phyloP scores from a whole-genome alignment of 2,329 filamentous ascomycete species.

The Paraphaeosphaeria minitans region DNA sequence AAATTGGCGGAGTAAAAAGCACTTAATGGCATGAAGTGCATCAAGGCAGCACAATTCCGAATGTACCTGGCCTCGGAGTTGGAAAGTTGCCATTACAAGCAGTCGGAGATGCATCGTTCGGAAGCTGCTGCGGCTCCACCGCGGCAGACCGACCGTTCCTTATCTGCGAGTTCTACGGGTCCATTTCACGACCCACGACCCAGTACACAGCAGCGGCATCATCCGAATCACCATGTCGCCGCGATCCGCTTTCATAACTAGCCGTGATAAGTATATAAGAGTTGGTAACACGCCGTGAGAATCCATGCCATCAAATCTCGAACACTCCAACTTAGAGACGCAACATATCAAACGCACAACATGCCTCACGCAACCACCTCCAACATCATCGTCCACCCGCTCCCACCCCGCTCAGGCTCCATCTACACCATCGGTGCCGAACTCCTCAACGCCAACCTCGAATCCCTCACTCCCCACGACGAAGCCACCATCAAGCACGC shows the following conservation, averaged over 20 bases:
- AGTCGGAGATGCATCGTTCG: background rate
- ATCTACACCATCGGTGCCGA: slow-evolving; percentile 62
- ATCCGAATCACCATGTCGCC: background rate
- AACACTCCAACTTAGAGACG: background rate
- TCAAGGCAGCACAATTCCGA: background rate
- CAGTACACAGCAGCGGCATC: background rate
- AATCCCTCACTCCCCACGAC: slow-evolving; percentile 67
- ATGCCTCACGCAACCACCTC: slow-evolving; percentile 30
- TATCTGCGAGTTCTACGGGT: slow-evolving; percentile 1
- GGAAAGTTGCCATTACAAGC: background rate
- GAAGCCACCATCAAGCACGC: slow-evolving; percentile 68
- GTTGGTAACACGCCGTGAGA: background rate
- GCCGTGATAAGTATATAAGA: background rate
- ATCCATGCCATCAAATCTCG: background rate
- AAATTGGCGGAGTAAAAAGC: slow-evolving; percentile 39
- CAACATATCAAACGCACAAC: slow-evolving; percentile 8
- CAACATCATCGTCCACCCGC: slow-evolving; percentile 25
- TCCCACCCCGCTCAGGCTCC: slow-evolving; percentile 28
- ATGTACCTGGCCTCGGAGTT: background rate
- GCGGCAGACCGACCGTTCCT: slow-evolving; percentile 9
- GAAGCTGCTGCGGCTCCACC: slow-evolving; percentile 8
- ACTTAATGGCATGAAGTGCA: background rate
- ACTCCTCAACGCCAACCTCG: slow-evolving; percentile 63
- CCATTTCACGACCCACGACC: background rate
- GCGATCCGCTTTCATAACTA: background rate